Conservation (phyloP, 305 asterid species). For the Nicotiana rustica region DNA sequence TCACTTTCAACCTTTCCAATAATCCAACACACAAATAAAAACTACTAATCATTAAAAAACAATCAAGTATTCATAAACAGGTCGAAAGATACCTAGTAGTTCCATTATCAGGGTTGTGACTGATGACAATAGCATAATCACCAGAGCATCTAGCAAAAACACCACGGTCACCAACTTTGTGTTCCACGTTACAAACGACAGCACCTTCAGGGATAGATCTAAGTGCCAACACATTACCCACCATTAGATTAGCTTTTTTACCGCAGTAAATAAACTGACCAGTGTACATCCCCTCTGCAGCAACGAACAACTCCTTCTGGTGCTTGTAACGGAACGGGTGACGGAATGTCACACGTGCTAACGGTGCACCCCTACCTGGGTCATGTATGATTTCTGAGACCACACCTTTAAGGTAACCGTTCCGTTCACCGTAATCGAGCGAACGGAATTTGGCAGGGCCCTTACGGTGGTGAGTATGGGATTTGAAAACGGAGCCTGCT, state of each 20-base stretch:
- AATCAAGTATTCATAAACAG: background rate
- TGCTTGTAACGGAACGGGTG: conserved; percentile 92
- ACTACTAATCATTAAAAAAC: background rate
- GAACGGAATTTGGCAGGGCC: conserved; percentile 91
- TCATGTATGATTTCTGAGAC: conserved; percentile 82
- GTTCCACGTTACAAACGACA: conserved; percentile 94
- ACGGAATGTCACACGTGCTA: conserved; percentile 88
- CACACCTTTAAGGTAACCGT: conserved; percentile 88
- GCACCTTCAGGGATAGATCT: conserved; percentile 94
- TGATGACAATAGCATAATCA: conserved; percentile 87
- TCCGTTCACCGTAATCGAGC: conserved; percentile 91
- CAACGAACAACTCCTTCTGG: conserved; percentile 94
- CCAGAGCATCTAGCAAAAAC: conserved; percentile 91
- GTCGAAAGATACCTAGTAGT: conserved; percentile 64
- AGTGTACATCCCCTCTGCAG: conserved; percentile 90
- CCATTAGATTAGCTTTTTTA: conserved; percentile 80
- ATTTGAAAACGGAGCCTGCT: conserved; percentile 85
- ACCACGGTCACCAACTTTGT: conserved; percentile 93
- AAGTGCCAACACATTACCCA: conserved; percentile 84
- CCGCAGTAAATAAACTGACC: conserved; percentile 92
- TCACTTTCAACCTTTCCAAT: background rate
- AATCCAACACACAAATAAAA: background rate
- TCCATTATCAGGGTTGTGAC: conserved; percentile 92
- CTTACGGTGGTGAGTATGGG: conserved; percentile 92
- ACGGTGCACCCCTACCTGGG: conserved; percentile 96